Percentiles rank a stretch among this genome's conserved stretches.
phyloP scores from a whole-genome alignment of 257 asterid genomes.

The Gynochthodes officinalis region DNA sequence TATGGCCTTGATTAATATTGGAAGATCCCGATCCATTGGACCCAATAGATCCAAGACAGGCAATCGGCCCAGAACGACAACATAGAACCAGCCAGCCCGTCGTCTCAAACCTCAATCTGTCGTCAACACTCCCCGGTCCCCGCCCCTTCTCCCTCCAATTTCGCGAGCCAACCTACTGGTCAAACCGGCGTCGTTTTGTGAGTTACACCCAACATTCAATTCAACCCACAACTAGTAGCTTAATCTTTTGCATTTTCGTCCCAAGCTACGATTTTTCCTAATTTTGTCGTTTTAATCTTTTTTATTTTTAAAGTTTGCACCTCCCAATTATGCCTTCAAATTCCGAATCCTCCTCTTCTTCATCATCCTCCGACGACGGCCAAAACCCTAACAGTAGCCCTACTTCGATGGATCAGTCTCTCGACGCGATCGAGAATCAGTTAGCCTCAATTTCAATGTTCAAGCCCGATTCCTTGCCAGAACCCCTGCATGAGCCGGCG shows the following conservation, averaged over 20 bases:
- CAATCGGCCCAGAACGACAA: conserved; percentile 6
- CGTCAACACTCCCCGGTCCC: background rate
- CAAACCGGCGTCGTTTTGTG: conserved; percentile 11
- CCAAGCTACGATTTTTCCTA: too few species aligned
- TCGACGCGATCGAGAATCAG: conserved; percentile 89
- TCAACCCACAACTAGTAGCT: conserved; percentile 9
- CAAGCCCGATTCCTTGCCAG: conserved; percentile 17
- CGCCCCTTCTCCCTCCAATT: background rate
- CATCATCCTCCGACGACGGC: conserved; percentile 29
- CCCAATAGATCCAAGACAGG: conserved; percentile 5
- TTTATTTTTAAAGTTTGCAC: background rate
- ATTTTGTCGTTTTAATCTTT: too few species aligned
- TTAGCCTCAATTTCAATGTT: conserved; percentile 80
- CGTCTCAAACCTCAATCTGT: background rate
- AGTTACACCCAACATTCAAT: background rate
- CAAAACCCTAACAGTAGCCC: conserved; percentile 44
- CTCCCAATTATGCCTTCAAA: conserved; percentile 16
- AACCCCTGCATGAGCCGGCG: background rate
- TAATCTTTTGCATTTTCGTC: background rate
- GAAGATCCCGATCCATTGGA: background rate
- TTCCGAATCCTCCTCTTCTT: conserved; percentile 19
- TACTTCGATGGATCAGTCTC: conserved; percentile 72
- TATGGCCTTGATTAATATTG: too few species aligned
- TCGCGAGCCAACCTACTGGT: conserved; percentile 1
- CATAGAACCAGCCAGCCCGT: background rate